Percentiles rank a stretch among this genome's conserved stretches.
Conservation (phyloP, 1,139 yeast genomes). For the Diutina scorzettiae region DNA sequence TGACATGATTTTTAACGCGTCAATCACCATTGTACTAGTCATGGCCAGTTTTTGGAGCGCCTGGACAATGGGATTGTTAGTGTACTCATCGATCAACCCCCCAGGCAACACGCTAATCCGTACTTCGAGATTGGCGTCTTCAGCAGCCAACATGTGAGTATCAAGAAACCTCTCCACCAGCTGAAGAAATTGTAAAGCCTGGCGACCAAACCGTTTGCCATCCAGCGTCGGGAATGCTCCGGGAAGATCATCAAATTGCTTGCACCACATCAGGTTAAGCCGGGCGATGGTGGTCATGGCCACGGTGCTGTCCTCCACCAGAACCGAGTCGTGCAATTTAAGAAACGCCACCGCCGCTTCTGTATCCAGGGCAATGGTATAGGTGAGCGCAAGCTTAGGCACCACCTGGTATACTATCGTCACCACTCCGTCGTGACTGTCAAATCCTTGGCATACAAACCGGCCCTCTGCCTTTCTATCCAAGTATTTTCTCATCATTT, state of each 20-base stretch:
- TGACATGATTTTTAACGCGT: not conserved
- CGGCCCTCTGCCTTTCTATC: not conserved
- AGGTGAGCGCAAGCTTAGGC: not conserved
- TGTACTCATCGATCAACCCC: not conserved
- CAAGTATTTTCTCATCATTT: slow-evolving; percentile 1
- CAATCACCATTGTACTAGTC: not conserved
- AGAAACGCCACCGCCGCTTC: slow-evolving; percentile 4
- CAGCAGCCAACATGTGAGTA: not conserved
- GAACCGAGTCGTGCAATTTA: not conserved
- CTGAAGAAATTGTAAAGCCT: not conserved
- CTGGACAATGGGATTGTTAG: not conserved
- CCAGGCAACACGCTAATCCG: not conserved
- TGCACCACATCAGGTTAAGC: not conserved
- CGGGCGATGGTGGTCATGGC: not conserved
- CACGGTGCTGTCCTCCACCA: not conserved
- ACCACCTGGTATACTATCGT: not conserved
- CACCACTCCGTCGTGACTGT: not conserved
- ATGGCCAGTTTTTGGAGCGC: not conserved
- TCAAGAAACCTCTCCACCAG: not conserved
- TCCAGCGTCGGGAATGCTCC: not conserved
- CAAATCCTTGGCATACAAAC: not conserved
- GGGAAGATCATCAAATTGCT: not conserved
- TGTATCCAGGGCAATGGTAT: slow-evolving; percentile 2
- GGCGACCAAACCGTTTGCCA: not conserved
- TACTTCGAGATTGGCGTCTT: not conserved